Evolutionary conservation across 805 yeast species (phyloP).

Genomic region (Maudiozyma serrabonitensis): DNA sequence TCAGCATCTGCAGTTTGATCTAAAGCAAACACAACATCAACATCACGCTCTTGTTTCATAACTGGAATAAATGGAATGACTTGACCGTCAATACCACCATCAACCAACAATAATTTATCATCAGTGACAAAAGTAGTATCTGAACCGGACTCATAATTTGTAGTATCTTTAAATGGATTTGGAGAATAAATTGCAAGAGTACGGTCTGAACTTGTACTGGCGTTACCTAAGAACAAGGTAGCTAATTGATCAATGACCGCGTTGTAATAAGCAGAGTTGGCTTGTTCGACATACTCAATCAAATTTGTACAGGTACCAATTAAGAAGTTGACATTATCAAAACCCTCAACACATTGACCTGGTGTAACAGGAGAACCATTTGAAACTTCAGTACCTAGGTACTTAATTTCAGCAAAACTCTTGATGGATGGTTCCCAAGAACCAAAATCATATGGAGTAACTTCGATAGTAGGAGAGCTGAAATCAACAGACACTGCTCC

Average conservation of each 20-base stretch:
- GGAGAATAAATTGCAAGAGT: conserved; percentile 50
- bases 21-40: conserved; percentile 55
- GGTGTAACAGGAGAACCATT: conserved; percentile 45
- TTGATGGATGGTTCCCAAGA: conserved; percentile 75
- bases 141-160: conserved; percentile 25
- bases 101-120: conserved; percentile 44
- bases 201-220: background rate
- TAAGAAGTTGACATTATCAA: conserved; percentile 72
- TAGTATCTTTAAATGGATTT: conserved; percentile 53
- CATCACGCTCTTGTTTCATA: conserved; percentile 45
- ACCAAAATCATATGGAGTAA: conserved; percentile 66
- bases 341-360: conserved; percentile 51
- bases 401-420: conserved; percentile 55
- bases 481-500: conserved; percentile 42
- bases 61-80: conserved; percentile 59
- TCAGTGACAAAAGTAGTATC: conserved; percentile 32
- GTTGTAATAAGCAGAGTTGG: conserved; percentile 36
- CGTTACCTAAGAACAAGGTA: conserved; percentile 1
- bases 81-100: conserved; percentile 65
- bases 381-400: conserved; percentile 55
- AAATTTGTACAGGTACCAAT: conserved; percentile 62
- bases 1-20: conserved; percentile 62
- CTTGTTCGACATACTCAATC: conserved; percentile 1
- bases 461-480: conserved; percentile 61
- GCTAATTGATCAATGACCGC: conserved; percentile 34